Evolutionary conservation across 2,329 filamentous ascomycete species (phyloP), one percentile per base, ranked within the genome.

Genomic region (Anthostomella pinea): DNA sequence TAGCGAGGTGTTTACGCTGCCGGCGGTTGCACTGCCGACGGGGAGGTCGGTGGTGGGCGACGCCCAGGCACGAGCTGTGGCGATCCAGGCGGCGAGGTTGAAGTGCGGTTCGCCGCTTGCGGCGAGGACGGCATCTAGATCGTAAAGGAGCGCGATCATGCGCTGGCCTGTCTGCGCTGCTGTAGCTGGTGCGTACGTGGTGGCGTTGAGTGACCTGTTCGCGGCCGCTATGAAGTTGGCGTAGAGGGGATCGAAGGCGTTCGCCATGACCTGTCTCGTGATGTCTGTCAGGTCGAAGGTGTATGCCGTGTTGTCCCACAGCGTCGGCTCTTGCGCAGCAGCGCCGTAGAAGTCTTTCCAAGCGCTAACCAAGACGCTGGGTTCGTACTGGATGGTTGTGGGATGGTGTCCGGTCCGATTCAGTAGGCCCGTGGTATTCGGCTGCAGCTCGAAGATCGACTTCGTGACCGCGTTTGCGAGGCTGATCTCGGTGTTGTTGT

Each of bases 401-500:
- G n/a, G n/a, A n/a, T n/a, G n/a, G n/a, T n/a, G n/a, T n/a, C n/a
- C n/a, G n/a, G n/a, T n/a, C n/a, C n/a, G n/a, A 15, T 28, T 28
- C 14, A 43, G 1, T n/a, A 48, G 26, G 6, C 30, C 30, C 8
- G 42, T 31, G 20, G 37, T 46, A 24, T 29, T 43, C 10, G 45
- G 45, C 22, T 43, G 8, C 9, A 48, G 43, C 20, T 48, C 45
- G 14, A 38, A 33, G 17, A 48, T 46, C 8, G 42, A 38, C 30
- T 48, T 48, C 7, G 45, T 36, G 14, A 48, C 45, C 9, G 45
- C 45, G 28, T 37, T 38, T 13, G 42, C 45, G 9, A 29, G n/a
- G n/a, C n/a, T 30, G 23, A 48, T 36, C 28, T 48, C 41, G 2
- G 45, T 48, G 23, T 48, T 48, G 35, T 48, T 48, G 13, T 36